These are phyloP conservation scores for Lolium rigidum DNA, from an alignment of 176 grass and related monocot genomes.

Conservation along the genomic window DNA sequence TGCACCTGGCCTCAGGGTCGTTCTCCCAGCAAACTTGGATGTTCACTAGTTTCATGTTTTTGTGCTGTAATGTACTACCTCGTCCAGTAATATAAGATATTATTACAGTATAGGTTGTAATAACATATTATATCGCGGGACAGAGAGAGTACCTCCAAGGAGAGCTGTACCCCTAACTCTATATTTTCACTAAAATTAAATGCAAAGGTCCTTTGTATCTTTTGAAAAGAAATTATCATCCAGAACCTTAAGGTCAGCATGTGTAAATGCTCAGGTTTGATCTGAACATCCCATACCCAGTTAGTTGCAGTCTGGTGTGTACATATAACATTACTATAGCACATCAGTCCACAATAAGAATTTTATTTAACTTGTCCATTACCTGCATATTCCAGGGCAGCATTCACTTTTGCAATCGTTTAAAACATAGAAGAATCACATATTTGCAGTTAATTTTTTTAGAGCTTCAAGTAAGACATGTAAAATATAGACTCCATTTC, in stretches of 20 bases:
- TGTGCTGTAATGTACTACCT: too few relatives aligned
- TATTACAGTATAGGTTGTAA: too few relatives aligned
- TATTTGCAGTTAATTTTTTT: neutral
- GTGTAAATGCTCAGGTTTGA: slow-evolving; percentile 9
- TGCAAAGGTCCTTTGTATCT: too few relatives aligned
- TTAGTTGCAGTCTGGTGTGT: neutral
- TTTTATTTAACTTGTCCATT: slow-evolving; percentile 1
- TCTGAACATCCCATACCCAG: slow-evolving; percentile 4
- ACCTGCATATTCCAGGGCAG: neutral
- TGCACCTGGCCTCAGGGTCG: too few relatives aligned
- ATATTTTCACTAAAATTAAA: too few relatives aligned
- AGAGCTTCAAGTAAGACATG: slow-evolving; percentile 16
- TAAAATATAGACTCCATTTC: slow-evolving; percentile 23
- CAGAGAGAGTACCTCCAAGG: too few relatives aligned
- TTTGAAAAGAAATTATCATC: neutral
- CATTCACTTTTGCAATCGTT: neutral
- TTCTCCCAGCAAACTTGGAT: too few relatives aligned
- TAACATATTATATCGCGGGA: too few relatives aligned
- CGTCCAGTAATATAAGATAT: too few relatives aligned
- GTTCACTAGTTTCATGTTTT: too few relatives aligned
- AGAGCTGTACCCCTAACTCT: too few relatives aligned
- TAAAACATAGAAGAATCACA: neutral
- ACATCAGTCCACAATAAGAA: neutral
- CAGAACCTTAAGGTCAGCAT: neutral
- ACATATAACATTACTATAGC: neutral